phyloP scores from a whole-genome alignment of 2,329 filamentous ascomycete species.

The Colletotrichum trifolii region DNA sequence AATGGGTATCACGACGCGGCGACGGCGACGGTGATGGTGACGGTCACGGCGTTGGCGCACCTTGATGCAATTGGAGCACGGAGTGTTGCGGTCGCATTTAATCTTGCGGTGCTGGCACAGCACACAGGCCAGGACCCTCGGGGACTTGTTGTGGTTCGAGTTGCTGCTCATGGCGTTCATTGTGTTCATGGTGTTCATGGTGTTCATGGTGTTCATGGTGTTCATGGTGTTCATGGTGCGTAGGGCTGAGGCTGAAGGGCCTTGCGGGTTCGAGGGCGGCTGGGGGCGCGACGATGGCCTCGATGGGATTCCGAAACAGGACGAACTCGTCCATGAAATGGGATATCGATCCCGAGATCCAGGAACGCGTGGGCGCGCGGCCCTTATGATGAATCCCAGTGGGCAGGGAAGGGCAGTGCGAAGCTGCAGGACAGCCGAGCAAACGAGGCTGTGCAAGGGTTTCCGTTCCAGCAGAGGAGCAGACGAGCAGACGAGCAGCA shows the following conservation, averaged over 20 bases:
- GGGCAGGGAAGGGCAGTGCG: background rate
- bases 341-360: constrained; percentile 15
- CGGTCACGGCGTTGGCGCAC: constrained; percentile 48
- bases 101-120: constrained; percentile 72
- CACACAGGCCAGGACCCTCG: constrained; percentile 64
- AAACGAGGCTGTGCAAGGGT: constrained; percentile 4
- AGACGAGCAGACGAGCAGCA: background rate
- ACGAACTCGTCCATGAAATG: constrained; percentile 31
- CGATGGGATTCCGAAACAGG: constrained; percentile 5
- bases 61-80: constrained; percentile 71
- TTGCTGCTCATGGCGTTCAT: constrained; percentile 28
- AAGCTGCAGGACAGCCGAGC: background rate
- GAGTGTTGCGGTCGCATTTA: constrained; percentile 69
- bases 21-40: background rate
- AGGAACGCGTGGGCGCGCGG: constrained; percentile 30
- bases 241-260: constrained; percentile 26
- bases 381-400: constrained; percentile 33
- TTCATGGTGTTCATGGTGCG: too few species aligned
- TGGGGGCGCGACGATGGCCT: constrained; percentile 18
- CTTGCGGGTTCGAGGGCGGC: background rate
- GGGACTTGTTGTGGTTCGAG: constrained; percentile 47
- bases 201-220: constrained; percentile 25
- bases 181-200: background rate
- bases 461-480: constrained; percentile 3
- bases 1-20: too few species aligned